phyloP scores from a whole-genome alignment of 805 yeast genomes.

The Ogataea angusta region DNA sequence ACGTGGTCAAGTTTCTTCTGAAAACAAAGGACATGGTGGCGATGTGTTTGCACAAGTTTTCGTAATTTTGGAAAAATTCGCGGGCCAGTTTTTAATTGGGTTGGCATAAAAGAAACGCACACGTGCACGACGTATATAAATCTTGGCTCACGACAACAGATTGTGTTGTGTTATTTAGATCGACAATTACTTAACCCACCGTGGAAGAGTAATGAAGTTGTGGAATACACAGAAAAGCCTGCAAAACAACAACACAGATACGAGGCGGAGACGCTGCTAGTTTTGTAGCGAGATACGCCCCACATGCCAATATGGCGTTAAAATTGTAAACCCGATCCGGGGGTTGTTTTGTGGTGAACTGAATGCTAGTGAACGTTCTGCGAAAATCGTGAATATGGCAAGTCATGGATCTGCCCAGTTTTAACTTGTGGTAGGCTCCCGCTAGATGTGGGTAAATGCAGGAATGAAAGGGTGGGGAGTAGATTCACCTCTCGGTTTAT shows the following conservation, averaged over 20 bases:
- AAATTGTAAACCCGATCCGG: not conserved
- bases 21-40: constrained; percentile 71
- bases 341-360: not conserved
- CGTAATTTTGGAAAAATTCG: constrained; percentile 2
- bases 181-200: not conserved
- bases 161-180: not conserved
- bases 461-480: not conserved
- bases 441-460: not conserved
- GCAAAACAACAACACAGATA: not conserved
- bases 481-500: constrained; percentile 1
- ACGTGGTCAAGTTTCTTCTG: constrained; percentile 91
- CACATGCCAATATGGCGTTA: not conserved
- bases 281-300: not conserved
- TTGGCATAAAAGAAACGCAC: constrained; percentile 8
- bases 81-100: constrained; percentile 8
- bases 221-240: not conserved
- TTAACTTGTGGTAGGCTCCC: not conserved
- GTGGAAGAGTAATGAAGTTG: not conserved
- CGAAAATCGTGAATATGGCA: not conserved
- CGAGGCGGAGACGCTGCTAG: not conserved
- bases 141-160: not conserved
- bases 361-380: not conserved
- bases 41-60: constrained; percentile 6
- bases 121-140: not conserved
- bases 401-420: not conserved